Base-by-base conservation (phyloP, 2,329 filamentous ascomycete species). In the Intubia oerlemansii region DNA sequence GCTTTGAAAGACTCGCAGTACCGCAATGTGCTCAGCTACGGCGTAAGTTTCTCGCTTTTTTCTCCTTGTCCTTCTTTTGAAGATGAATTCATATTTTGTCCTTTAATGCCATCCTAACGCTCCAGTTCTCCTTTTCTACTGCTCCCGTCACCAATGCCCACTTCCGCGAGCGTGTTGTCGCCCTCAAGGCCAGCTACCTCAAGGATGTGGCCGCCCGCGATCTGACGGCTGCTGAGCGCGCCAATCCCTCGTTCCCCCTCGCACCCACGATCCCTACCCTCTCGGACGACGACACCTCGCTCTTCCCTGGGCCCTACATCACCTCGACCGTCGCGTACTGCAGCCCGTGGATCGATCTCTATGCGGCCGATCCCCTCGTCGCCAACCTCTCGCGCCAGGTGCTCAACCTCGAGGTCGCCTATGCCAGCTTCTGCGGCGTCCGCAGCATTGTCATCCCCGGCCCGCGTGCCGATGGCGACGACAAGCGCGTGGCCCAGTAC, bases 261-360 rank as follows among this genome's bases (percentile, higher is more conserved):
- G 20, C 61, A 36, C 69, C 65, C 11, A 64, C 66, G 28, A 57
- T 70, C 17, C 62, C 62, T 9, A 71, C 82, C 24, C 54, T 98
- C 38, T 78, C 73, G 1, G 74, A 81, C 9, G 65, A 77, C 35
- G 84, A 93, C 45, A 84, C 81, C 0, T 67, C 63, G 13, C 54
- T 88, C 31, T 68, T 68, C 27, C 78, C 78, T 5, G 64, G 63
- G 32, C 60, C 66, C 10, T 62, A 63, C 36, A 67, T 82, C 35
- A 69, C 70, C 37, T 77, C 82, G 29, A 58, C 88, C 34, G 63
- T 90, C 27, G 79, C 71, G 10, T 73, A 76, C 33, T 69, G 70
- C n/a, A 92, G 82, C 48, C 66, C 80, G 5, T 95, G 85, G 85
- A 85, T 92, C 39, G 84, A 95, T 45, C 55, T 95, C 10, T 75